phyloP scores from a whole-genome alignment of 2,329 filamentous ascomycete genomes.

The Stemphylium vesicarium region DNA sequence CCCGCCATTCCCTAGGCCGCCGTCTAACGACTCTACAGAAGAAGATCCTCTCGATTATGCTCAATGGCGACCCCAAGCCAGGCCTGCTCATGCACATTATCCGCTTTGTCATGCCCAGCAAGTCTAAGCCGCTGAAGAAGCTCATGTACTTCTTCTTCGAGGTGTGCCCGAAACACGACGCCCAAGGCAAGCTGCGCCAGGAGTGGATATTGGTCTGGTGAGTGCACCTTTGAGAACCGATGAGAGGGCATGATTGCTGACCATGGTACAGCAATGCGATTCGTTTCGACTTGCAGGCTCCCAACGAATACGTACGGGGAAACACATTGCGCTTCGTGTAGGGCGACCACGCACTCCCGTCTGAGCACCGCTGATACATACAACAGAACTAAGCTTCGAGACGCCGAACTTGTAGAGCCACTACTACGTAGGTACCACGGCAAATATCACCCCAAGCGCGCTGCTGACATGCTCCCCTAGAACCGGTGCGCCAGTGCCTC shows the following conservation, averaged over 20 bases:
- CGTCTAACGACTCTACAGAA: constrained; percentile 57
- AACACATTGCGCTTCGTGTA: constrained; percentile 94
- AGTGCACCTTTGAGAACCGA: constrained; percentile 35
- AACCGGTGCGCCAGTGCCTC: constrained; percentile 87
- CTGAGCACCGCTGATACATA: constrained; percentile 21
- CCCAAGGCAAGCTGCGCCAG: constrained; percentile 93
- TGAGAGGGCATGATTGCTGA: constrained; percentile 26
- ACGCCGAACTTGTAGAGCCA: constrained; percentile 94
- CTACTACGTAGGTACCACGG: constrained; percentile 65
- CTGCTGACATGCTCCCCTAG: constrained; percentile 21
- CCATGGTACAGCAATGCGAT: constrained; percentile 80
- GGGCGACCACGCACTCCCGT: not conserved
- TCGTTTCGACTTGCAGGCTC: constrained; percentile 93
- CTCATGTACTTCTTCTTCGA: constrained; percentile 99
- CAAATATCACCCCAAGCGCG: not conserved
- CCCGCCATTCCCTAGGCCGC: constrained; percentile 59
- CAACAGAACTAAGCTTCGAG: constrained; percentile 79
- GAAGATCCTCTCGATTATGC: constrained; percentile 94
- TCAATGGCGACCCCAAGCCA: constrained; percentile 96
- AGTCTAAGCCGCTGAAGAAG: constrained; percentile 96
- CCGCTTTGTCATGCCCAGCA: constrained; percentile 98
- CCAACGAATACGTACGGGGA: constrained; percentile 97
- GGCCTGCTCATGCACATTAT: constrained; percentile 99
- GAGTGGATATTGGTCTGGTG: constrained; percentile 99
- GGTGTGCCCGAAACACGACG: constrained; percentile 95